These are phyloP conservation scores for Clavispora phyllophila DNA, from an alignment of 805 yeast species.

Conservation along the genomic window DNA sequence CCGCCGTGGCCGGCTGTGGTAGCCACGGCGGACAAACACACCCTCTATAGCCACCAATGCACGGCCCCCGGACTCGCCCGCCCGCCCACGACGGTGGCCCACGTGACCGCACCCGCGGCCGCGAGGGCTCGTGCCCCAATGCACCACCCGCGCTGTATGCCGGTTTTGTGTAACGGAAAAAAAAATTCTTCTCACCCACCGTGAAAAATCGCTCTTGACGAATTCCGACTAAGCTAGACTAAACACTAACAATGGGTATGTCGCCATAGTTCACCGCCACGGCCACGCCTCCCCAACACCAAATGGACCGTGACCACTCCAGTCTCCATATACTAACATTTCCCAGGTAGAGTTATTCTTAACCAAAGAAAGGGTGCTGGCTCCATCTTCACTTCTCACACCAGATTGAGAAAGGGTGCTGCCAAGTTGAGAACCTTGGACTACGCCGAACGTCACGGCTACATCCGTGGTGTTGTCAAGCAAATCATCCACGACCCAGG, in stretches of 20 bases:
- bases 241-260: constrained; percentile 18
- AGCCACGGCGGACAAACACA: background rate
- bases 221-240: constrained; percentile 6
- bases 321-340: constrained; percentile 2
- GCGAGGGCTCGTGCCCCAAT: constrained; percentile 13
- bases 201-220: constrained; percentile 1
- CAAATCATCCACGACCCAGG: constrained; percentile 9
- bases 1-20: constrained; percentile 41
- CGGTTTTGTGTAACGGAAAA: constrained; percentile 5
- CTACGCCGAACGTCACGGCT: constrained; percentile 7
- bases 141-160: constrained; percentile 5
- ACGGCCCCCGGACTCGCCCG: too few species aligned
- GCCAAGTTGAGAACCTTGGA: constrained; percentile 8
- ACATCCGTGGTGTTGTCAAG: constrained; percentile 9
- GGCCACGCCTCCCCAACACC: background rate
- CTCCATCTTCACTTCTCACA: constrained; percentile 7
- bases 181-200: background rate
- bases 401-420: constrained; percentile 9
- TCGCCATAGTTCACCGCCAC: background rate
- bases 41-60: too few species aligned
- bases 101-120: too few species aligned
- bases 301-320: background rate
- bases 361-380: constrained; percentile 10
- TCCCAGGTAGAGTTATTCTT: constrained; percentile 7
- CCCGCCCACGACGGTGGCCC: too few species aligned